Evolutionary conservation across 2,329 filamentous ascomycete species (phyloP).

Genomic region (Tolypocladium ovalisporum): DNA sequence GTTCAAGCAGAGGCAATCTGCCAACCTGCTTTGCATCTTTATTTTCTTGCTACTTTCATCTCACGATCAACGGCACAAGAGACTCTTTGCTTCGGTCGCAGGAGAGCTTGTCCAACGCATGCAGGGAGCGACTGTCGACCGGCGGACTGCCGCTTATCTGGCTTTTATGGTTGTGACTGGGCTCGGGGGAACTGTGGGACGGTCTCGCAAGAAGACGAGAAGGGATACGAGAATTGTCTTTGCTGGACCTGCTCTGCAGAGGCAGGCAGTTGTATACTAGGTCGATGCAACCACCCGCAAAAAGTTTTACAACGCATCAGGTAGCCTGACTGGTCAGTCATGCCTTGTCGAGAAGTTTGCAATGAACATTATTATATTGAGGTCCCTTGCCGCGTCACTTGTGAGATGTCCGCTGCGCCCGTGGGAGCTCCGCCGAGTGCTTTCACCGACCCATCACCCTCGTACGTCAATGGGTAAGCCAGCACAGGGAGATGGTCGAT

Average conservation of each 20-base stretch:
- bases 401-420: too few relatives aligned
- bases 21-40: slow-evolving; percentile 3
- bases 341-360: not conserved
- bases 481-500: too few relatives aligned
- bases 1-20: slow-evolving; percentile 1
- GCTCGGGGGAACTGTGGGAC: not conserved
- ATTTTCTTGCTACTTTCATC: not conserved
- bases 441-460: too few relatives aligned
- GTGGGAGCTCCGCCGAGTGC: too few relatives aligned
- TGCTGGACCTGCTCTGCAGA: not conserved
- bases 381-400: not conserved
- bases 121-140: not conserved
- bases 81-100: not conserved
- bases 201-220: not conserved
- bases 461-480: not conserved
- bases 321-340: not conserved
- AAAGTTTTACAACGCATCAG: not conserved
- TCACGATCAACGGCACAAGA: slow-evolving; percentile 6
- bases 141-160: not conserved
- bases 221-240: not conserved
- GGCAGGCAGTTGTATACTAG: not conserved
- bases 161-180: not conserved
- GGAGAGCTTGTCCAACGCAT: not conserved
- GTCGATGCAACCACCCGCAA: not conserved
- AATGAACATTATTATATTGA: not conserved